phyloP scores from a whole-genome alignment of 2,329 filamentous ascomycete species.

The Didymosphaeria variabile region DNA sequence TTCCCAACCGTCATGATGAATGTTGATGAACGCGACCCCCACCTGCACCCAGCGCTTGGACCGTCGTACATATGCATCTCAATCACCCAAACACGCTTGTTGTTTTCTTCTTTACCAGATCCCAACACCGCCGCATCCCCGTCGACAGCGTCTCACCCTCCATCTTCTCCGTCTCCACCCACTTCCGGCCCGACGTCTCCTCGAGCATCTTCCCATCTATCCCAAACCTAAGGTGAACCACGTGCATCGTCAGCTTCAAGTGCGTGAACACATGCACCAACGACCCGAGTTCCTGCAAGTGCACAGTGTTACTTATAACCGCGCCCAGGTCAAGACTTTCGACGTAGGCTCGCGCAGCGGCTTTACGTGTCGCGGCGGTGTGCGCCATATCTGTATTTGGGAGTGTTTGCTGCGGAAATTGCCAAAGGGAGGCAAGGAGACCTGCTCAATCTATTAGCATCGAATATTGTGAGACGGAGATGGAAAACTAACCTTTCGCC shows the following conservation, averaged over 20 bases:
- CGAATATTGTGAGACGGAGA: background rate
- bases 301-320: slow-evolving; percentile 22
- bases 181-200: slow-evolving; percentile 34
- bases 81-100: background rate
- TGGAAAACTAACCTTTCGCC: slow-evolving; percentile 37
- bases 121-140: slow-evolving; percentile 50
- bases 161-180: slow-evolving; percentile 41
- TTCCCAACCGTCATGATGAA: background rate
- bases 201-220: slow-evolving; percentile 24
- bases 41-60: background rate
- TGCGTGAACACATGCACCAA: slow-evolving; percentile 49
- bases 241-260: slow-evolving; percentile 47
- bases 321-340: slow-evolving; percentile 22
- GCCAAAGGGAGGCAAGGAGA: slow-evolving; percentile 41
- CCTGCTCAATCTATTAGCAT: slow-evolving; percentile 16
- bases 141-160: slow-evolving; percentile 47
- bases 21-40: background rate
- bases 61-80: background rate
- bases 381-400: slow-evolving; percentile 19
- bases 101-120: background rate
- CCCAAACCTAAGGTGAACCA: slow-evolving; percentile 31
- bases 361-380: slow-evolving; percentile 34
- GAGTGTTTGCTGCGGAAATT: slow-evolving; percentile 45
- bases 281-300: slow-evolving; percentile 34
- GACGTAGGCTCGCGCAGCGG: slow-evolving; percentile 32